Evolutionary conservation across 345 rosid genomes (phyloP).

Genomic region (Euphorbia pulcherrima): DNA sequence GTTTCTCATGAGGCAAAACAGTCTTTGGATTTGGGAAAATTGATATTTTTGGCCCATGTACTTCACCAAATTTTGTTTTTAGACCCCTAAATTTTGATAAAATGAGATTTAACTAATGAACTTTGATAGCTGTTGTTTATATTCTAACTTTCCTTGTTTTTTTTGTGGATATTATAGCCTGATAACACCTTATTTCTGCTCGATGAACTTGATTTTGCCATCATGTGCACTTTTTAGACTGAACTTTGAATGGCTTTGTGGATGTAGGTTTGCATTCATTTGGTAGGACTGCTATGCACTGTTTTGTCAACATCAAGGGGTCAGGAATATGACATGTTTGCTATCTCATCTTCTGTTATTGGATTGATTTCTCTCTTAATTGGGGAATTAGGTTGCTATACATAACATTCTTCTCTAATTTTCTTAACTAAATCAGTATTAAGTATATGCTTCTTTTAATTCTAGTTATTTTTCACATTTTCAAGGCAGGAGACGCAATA

Average conservation of each 20-base stretch:
- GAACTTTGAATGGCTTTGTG: neutral
- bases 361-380: conserved; percentile 44
- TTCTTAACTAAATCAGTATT: conserved; percentile 7
- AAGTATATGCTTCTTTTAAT: conserved; percentile 2
- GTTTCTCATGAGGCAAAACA: neutral
- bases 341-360: conserved; percentile 36
- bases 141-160: too few relatives aligned
- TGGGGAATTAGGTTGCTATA: conserved; percentile 55
- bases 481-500: conserved; percentile 57
- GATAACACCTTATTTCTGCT: neutral
- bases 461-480: conserved; percentile 8
- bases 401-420: conserved; percentile 4
- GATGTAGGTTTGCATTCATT: conserved; percentile 42
- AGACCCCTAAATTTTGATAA: too few relatives aligned
- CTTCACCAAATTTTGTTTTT: too few relatives aligned
- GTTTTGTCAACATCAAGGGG: conserved; percentile 22
- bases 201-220: neutral
- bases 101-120: neutral
- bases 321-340: conserved; percentile 9
- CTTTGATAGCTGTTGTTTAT: too few relatives aligned
- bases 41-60: too few relatives aligned
- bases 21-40: neutral
- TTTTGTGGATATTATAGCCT: neutral
- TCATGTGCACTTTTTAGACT: neutral
- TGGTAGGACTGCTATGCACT: conserved; percentile 33